phyloP scores from a whole-genome alignment of 2,329 filamentous ascomycete species.

The Trichoderma koningiopsis region DNA sequence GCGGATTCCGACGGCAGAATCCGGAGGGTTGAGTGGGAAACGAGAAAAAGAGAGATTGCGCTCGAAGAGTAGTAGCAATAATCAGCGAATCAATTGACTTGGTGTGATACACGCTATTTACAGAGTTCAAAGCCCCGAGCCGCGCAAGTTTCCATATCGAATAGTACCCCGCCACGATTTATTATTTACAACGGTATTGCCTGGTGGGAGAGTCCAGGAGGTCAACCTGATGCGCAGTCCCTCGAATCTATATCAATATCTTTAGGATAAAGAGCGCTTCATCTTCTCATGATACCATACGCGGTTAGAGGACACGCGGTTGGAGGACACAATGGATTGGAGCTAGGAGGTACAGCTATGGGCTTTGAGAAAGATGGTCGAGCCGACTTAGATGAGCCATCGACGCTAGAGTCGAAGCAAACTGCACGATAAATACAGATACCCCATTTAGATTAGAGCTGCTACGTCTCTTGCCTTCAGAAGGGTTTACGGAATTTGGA shows the following conservation, averaged over 20 bases:
- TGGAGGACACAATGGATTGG: neutral
- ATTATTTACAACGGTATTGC: neutral
- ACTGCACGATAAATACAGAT: constrained; percentile 3
- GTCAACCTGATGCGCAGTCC: no score
- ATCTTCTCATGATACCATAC: neutral
- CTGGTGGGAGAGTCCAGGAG: no score
- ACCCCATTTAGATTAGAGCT: neutral
- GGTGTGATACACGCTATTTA: neutral
- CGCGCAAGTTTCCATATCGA: neutral
- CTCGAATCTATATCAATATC: neutral
- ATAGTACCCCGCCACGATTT: neutral
- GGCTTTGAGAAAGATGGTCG: neutral
- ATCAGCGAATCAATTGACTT: neutral
- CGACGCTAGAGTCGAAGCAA: neutral
- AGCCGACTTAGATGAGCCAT: neutral
- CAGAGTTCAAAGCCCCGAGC: neutral
- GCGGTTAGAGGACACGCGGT: no score
- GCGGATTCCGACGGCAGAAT: constrained; percentile 71
- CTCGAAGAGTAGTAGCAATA: constrained; percentile 50
- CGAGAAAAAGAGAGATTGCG: constrained; percentile 65
- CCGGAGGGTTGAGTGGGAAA: constrained; percentile 63
- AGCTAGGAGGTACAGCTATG: neutral
- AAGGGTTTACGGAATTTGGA: neutral
- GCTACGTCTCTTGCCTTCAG: neutral
- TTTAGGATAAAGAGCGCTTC: no score